phyloP scores from a whole-genome alignment of 1,284 basidiomycete genomes.

The Cystobasidium pallidum region DNA sequence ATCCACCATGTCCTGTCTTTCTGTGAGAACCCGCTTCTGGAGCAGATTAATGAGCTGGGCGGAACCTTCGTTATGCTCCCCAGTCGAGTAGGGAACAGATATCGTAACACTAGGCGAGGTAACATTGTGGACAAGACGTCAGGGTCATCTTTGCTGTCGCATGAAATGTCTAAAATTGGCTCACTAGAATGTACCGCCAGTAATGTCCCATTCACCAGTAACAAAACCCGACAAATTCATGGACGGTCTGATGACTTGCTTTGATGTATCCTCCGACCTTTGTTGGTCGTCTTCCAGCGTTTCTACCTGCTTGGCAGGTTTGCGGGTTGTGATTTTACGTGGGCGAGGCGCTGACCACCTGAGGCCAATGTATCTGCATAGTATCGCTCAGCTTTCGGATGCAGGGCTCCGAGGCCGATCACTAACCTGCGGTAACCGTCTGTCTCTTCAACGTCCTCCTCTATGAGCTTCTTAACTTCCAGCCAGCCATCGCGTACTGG shows the following conservation, averaged over 20 bases:
- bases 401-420: not conserved
- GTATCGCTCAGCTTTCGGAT: not conserved
- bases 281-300: not conserved
- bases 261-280: not conserved
- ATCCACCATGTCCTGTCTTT: constrained; percentile 13
- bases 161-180: not conserved
- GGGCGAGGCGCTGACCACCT: constrained; percentile 32
- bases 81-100: constrained; percentile 28
- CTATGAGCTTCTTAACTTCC: not conserved
- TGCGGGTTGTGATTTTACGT: constrained; percentile 20
- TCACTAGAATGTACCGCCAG: constrained; percentile 33
- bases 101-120: constrained; percentile 12
- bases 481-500: constrained; percentile 26
- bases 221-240: constrained; percentile 33
- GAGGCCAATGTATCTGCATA: constrained; percentile 34
- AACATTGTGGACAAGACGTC: too few relatives aligned
- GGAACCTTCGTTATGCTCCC: constrained; percentile 33
- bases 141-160: too few relatives aligned
- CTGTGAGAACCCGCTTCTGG: not conserved
- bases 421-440: constrained; percentile 5
- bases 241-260: constrained; percentile 5
- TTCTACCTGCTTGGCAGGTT: not conserved
- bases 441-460: constrained; percentile 1
- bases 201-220: constrained; percentile 29
- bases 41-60: constrained; percentile 27